Base-by-base conservation (phyloP, 2,329 filamentous ascomycete species). In the Cladorrhinum sp. region DNA sequence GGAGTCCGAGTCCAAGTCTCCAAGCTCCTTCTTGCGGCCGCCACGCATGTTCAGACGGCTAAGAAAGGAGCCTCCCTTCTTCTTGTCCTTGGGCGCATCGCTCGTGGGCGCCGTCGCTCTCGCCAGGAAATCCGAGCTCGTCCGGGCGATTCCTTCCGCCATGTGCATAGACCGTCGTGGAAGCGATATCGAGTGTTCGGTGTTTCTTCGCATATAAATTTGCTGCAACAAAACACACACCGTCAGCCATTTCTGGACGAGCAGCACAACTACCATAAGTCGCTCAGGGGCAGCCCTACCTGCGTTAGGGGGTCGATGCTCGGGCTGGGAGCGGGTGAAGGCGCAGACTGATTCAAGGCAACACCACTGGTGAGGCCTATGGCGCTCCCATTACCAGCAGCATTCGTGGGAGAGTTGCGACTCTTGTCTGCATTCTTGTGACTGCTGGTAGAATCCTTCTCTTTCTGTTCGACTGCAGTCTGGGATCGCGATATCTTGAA, bases 11-110 rank as follows among this genome's bases (percentile, higher is more conserved):
- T 80, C 79, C 57, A 76, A 72, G 48, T 80, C 79, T 59, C 83
- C 81, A 25, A 82, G 78, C 62, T 85, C 85, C 71, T 90, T 92
- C 75, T 89, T 96, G 78, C 92, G 92, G 62, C 81, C 83, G 63
- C 84, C 82, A 36, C 87, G 85, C 74, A 98, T 87, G 68, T 81
- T 82, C 58, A 88, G 82, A 58, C 92, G 90, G 74, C 92, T 96
- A 25, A 99, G 84, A 72, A 99, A 96, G 13, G 92, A 96, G 18
- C 89, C 85, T 25, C 90, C 89, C 78, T 96, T 97, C 75, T 84
- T 90, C 76, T 88, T 89, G 62, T 90, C 87, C 72, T 80, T 88
- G 55, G 67, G 68, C 27, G 70, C 70, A 68, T 85, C 75, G 63
- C 72, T 65, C 55, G 71, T 67, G 2, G 72, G 63, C 57, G 63